A percentile compares a stretch with the other conserved stretches of the same genome.
Conservation (phyloP, 176 grass and related monocot species). For the Tillandsia fasciculata region DNA sequence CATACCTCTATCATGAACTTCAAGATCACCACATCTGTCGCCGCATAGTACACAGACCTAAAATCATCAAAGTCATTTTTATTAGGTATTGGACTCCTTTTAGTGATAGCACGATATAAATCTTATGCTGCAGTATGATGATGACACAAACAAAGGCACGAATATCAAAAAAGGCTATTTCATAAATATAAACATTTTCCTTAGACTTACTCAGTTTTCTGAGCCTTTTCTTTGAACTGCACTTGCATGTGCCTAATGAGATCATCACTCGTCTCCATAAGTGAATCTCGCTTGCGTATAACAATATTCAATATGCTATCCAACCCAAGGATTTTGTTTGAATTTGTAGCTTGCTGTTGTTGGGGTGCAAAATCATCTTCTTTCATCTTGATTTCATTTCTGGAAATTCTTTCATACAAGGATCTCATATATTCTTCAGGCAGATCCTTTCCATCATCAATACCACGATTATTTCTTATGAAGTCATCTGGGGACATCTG, state of each 20-base stretch:
- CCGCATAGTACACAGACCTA: conserved; percentile 94
- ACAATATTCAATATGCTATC: conserved; percentile 99
- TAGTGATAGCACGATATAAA: conserved; percentile 16
- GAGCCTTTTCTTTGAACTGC: conserved; percentile 99
- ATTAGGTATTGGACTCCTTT: neutral
- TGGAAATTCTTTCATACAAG: conserved; percentile 86
- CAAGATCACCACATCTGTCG: conserved; percentile 84
- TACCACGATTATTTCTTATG: conserved; percentile 93
- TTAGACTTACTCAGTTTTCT: conserved; percentile 86
- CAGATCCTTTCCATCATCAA: conserved; percentile 94
- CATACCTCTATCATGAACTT: conserved; percentile 99
- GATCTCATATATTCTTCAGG: conserved; percentile 98
- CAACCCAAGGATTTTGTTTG: conserved; percentile 94
- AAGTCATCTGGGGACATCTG: conserved; percentile 99
- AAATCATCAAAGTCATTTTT: conserved; percentile 29
- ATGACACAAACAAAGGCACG: neutral
- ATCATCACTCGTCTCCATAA: conserved; percentile 89
- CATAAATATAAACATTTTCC: neutral
- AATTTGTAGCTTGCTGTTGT: conserved; percentile 63
- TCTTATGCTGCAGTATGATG: conserved; percentile 1
- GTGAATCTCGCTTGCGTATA: conserved; percentile 67
- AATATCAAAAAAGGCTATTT: neutral
- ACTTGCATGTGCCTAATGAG: conserved; percentile 98
- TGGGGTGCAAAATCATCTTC: conserved; percentile 86
- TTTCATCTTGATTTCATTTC: conserved; percentile 99